These are phyloP conservation scores for Achaetomiella virescens DNA, from an alignment of 495 filamentous ascomycete species.

Conservation along the genomic window DNA sequence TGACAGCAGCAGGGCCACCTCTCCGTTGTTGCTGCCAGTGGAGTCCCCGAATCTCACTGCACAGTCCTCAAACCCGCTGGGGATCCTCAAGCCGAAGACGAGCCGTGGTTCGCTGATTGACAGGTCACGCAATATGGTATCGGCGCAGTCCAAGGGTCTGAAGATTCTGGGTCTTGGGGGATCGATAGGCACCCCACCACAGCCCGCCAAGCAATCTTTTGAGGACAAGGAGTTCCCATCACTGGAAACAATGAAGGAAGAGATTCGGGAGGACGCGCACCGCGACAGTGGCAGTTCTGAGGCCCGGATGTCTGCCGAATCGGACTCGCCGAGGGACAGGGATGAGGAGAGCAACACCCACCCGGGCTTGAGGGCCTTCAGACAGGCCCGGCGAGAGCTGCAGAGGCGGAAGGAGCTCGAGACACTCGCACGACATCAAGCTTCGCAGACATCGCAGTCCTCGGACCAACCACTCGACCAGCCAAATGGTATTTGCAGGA, in stretches of 20 bases:
- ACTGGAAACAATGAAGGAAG: constrained; percentile 27
- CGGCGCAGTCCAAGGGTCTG: constrained; percentile 53
- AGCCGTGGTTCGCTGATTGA: constrained; percentile 55
- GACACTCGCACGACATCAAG: constrained; percentile 30
- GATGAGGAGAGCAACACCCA: constrained; percentile 33
- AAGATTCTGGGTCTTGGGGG: constrained; percentile 65
- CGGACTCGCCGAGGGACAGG: constrained; percentile 13
- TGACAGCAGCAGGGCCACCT: constrained; percentile 51
- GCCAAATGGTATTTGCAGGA: constrained; percentile 19
- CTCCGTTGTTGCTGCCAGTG: constrained; percentile 41
- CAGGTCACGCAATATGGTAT: constrained; percentile 29
- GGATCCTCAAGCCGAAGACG: constrained; percentile 61
- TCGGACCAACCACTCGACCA: constrained; percentile 19
- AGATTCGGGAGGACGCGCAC: constrained; percentile 42
- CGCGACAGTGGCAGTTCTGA: constrained; percentile 22
- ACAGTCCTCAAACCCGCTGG: constrained; percentile 52
- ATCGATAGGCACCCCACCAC: constrained; percentile 47
- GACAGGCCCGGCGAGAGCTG: constrained; percentile 47
- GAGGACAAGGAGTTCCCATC: constrained; percentile 25
- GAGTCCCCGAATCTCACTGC: constrained; percentile 36
- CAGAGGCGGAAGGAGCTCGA: constrained; percentile 48
- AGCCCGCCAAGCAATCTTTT: constrained; percentile 32
- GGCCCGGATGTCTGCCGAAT: constrained; percentile 16
- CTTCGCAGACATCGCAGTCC: constrained; percentile 17
- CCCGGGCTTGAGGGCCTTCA: constrained; percentile 42